Evolutionary conservation across 2,329 filamentous ascomycete species (phyloP).

Genomic region (Pseudogymnoascus sp.): DNA sequence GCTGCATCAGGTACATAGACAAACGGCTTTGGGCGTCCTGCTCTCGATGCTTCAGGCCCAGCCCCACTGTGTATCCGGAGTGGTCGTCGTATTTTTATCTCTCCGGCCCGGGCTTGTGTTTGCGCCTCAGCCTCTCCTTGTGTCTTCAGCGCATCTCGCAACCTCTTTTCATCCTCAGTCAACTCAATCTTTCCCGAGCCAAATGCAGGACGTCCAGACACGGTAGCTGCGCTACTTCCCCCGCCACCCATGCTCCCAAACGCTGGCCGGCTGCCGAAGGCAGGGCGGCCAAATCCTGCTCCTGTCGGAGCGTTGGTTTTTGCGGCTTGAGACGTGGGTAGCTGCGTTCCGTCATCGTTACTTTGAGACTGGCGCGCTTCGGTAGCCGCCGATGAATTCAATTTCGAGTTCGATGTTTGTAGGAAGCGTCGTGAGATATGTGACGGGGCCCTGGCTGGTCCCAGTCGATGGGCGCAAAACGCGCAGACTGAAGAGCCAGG

Average conservation of each 20-base stretch:
- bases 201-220: background rate
- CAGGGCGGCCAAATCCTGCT: conserved; percentile 17
- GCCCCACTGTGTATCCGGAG: conserved; percentile 17
- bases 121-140: conserved; percentile 12
- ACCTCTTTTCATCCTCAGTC: background rate
- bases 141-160: conserved; percentile 19
- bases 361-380: background rate
- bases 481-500: conserved; percentile 26
- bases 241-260: conserved; percentile 2
- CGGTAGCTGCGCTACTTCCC: background rate
- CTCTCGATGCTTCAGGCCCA: conserved; percentile 24
- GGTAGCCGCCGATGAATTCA: background rate
- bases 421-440: conserved; percentile 28
- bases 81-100: conserved; percentile 14
- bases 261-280: conserved; percentile 11
- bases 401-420: conserved; percentile 22
- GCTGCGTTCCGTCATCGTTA: background rate
- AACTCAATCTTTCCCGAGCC: conserved; percentile 2
- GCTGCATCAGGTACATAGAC: background rate
- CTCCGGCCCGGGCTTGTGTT: conserved; percentile 6
- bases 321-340: background rate
- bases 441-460: conserved; percentile 23
- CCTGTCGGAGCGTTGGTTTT: background rate
- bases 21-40: conserved; percentile 17
- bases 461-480: conserved; percentile 28